These are phyloP conservation scores for Tetraselmis striata DNA, from an alignment of 139 green algal species.

Conservation along the genomic window DNA sequence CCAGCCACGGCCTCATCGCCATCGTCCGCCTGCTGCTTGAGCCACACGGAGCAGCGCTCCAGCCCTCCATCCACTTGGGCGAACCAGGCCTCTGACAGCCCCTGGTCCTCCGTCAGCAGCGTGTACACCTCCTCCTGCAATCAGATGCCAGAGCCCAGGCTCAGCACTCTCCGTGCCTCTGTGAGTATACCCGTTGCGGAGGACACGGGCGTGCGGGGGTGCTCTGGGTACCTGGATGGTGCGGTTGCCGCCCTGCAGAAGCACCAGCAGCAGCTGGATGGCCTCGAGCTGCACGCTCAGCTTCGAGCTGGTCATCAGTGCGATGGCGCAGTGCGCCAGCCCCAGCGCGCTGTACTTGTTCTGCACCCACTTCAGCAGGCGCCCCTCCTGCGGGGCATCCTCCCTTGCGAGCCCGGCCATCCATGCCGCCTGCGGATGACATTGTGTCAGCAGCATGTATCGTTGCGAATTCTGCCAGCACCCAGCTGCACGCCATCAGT, in stretches of 20 bases:
- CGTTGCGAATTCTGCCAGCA: too few species aligned
- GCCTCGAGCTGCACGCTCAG: conserved; percentile 25
- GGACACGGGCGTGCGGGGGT: too few species aligned
- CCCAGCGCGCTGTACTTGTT: conserved; percentile 26
- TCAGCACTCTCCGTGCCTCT: too few species aligned
- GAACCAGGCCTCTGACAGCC: conserved; percentile 12
- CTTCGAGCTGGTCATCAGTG: conserved; percentile 18
- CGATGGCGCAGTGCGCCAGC: conserved; percentile 13
- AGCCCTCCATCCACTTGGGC: conserved; percentile 8
- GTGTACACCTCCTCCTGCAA: background rate
- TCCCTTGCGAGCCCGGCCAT: background rate
- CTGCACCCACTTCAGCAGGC: conserved; percentile 12
- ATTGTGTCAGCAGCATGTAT: too few species aligned
- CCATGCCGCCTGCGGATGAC: conserved; percentile 1
- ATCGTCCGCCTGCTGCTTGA: background rate
- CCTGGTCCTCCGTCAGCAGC: conserved; percentile 10
- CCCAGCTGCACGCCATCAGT: too few species aligned
- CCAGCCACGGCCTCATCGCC: background rate
- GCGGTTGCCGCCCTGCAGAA: conserved; percentile 21
- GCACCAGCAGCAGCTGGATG: conserved; percentile 18
- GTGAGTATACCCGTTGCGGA: too few species aligned
- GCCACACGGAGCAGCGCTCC: background rate
- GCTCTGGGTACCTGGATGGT: conserved; percentile 15
- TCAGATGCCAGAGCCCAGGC: too few species aligned
- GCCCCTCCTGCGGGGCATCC: background rate